Evolutionary conservation across 192 early-diverging fungal species (phyloP), one percentile per base, ranked within the genome.

Genomic region (Pecoramyces ruminantium): DNA sequence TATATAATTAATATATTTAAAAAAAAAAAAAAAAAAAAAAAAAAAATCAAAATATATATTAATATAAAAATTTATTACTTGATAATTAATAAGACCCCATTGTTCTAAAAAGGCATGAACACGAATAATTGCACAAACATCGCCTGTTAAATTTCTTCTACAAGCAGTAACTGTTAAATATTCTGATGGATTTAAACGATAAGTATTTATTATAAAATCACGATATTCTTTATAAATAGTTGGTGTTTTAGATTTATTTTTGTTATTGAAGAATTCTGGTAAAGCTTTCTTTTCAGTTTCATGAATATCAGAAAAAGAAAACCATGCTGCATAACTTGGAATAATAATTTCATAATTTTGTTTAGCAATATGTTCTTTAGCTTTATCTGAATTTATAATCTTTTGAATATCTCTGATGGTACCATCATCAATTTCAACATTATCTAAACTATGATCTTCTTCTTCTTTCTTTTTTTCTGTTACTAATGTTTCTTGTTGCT

Each of bases 1-100:
- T n/a, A n/a, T n/a, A n/a, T n/a, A n/a, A n/a, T n/a, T n/a, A n/a
- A n/a, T n/a, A n/a, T 77, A 51, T 11, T 12, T 38, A 78, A 30
- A 58, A 51, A 25, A 82, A 80, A 78, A 27, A 38, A 82, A 38
- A 78, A 28, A 86, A 28, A n/a, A 4, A 17, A 11, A 34, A 29
- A 6, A 4, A n/a, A 27, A 34, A 6, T 6, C 30, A 6, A 34
- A 6, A 34, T 34, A 34, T 6, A 6, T 34, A 34, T 34, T 34
- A 11, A 34, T n/a, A n/a, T n/a, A n/a, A n/a, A n/a, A n/a, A n/a
- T 34, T 34, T 9, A 18, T 25, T 84, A 95, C 94, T 89, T 99
- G 95, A 86, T 97, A 96, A 86, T 99, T 99, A 83, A 99, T 95
- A 30, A 99, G 87, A 2, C 98, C 98, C 98, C 98, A 99, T 84